Percentiles rank a stretch among this genome's conserved stretches.
Conservation (phyloP, 495 filamentous ascomycete genomes). For the Lentithecium fluviatile region DNA sequence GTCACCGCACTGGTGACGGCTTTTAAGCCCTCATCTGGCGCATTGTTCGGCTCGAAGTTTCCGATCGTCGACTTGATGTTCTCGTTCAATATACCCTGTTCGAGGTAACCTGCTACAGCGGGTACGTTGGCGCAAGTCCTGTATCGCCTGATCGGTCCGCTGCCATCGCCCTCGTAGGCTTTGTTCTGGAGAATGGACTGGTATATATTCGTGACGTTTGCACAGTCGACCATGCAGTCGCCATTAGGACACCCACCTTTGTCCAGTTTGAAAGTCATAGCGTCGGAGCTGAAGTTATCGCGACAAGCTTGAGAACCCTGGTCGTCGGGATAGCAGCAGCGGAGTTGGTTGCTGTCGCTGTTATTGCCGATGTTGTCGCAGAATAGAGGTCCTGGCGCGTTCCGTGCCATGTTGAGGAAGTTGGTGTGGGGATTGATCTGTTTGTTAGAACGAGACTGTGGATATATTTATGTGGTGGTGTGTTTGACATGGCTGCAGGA, state of each 20-base stretch:
- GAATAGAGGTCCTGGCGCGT: not conserved
- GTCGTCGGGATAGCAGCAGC: constrained; percentile 6
- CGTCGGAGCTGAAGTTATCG: constrained; percentile 3
- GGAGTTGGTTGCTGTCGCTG: not conserved
- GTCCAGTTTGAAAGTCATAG: not conserved
- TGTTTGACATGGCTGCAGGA: too few species aligned
- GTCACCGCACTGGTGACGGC: constrained; percentile 6
- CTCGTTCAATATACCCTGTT: not conserved
- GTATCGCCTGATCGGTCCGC: constrained; percentile 6
- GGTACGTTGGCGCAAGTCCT: constrained; percentile 18
- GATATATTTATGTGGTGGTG: too few species aligned
- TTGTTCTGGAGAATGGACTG: constrained; percentile 1
- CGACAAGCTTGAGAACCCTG: constrained; percentile 2
- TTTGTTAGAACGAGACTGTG: too few species aligned
- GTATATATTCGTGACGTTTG: constrained; percentile 8
- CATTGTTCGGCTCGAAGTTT: not conserved
- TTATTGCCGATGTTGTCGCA: constrained; percentile 13
- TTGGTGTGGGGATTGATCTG: not conserved
- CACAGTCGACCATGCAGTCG: constrained; percentile 7
- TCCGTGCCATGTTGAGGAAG: not conserved
- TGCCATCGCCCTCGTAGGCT: constrained; percentile 4
- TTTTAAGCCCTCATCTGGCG: not conserved
- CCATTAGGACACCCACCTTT: constrained; percentile 5
- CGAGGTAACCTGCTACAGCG: constrained; percentile 9
- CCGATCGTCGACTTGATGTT: not conserved